A percentile compares a stretch with the other conserved stretches of the same genome.
These are phyloP conservation scores for Skeletonema tropicum DNA, from an alignment of 108 stramenopile genomes.

Conservation along the genomic window DNA sequence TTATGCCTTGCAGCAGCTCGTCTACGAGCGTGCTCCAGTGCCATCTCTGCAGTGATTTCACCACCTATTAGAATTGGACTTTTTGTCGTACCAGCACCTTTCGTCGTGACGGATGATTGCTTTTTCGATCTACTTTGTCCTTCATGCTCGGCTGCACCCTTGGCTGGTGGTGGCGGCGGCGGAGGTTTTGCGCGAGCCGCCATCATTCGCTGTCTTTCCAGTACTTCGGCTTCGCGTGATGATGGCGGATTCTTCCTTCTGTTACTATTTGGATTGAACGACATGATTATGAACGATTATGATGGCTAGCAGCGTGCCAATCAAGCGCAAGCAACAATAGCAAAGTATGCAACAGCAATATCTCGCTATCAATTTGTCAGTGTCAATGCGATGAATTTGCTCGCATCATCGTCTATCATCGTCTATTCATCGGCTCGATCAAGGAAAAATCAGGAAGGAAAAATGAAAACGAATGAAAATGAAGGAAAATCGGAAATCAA, in stretches of 20 bases:
- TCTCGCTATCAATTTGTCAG: no score
- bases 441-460: no score
- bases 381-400: no score
- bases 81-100: constrained; percentile 2
- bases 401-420: no score
- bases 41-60: not conserved
- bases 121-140: not conserved
- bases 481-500: no score
- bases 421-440: no score
- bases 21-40: constrained; percentile 1
- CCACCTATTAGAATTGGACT: constrained; percentile 9
- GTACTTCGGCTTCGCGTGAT: constrained; percentile 6
- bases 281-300: not conserved
- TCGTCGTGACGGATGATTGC: not conserved
- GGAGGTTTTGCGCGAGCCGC: not conserved
- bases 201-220: constrained; percentile 15
- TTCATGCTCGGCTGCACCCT: not conserved
- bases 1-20: not conserved
- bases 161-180: not conserved
- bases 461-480: no score
- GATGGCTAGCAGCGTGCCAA: no score
- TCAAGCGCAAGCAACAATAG: no score
- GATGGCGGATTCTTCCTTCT: not conserved
- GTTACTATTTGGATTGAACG: not conserved
- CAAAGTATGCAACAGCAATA: no score